A percentile compares a stretch with the other conserved stretches of the same genome.
These are phyloP conservation scores for Purshia tridentata DNA, from an alignment of 306 rosid species.

Conservation along the genomic window DNA sequence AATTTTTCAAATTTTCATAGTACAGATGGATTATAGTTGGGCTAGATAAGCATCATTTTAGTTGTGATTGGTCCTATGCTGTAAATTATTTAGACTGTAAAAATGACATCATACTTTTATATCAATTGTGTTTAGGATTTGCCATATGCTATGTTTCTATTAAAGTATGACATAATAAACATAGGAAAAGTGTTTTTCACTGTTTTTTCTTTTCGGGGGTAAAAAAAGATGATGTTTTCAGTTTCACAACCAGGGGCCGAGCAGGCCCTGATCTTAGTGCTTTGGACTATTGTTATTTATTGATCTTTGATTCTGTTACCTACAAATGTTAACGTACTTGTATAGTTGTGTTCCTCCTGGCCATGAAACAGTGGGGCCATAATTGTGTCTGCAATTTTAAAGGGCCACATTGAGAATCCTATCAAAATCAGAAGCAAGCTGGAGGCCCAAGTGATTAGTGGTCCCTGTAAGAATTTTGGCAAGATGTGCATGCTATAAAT, in stretches of 20 bases:
- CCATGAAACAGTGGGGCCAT: neutral
- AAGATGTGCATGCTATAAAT: neutral
- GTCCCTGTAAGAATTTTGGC: constrained; percentile 13
- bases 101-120: too few species aligned
- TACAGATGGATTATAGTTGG: neutral
- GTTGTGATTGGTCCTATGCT: neutral
- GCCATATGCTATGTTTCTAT: too few species aligned
- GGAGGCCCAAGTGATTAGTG: neutral
- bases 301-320: constrained; percentile 4
- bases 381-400: neutral
- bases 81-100: neutral
- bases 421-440: constrained; percentile 8
- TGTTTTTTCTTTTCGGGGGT: too few species aligned
- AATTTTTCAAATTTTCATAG: neutral
- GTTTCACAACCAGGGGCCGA: neutral
- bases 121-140: too few species aligned
- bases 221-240: neutral
- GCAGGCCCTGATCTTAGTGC: neutral
- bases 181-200: too few species aligned
- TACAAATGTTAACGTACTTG: neutral
- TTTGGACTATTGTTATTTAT: neutral
- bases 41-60: neutral
- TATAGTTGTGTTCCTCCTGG: neutral
- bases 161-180: too few species aligned
- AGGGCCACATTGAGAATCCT: constrained; percentile 26